Conservation (phyloP, 2,329 filamentous ascomycete species). For the Coleophoma cylindrospora region DNA sequence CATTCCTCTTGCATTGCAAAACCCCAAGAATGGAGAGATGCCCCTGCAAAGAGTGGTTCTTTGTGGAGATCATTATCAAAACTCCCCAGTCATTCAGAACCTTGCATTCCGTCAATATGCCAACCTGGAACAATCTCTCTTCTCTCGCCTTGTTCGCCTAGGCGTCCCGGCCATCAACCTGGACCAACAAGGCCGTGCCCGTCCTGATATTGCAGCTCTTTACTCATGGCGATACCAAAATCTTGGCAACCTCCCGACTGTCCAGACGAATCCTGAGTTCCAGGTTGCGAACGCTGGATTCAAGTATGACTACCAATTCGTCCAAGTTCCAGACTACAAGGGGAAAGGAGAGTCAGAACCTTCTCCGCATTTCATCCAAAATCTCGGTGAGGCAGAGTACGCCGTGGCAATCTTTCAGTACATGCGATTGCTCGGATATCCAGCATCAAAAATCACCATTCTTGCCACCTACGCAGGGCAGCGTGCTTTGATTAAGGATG, state of each 20-base stretch:
- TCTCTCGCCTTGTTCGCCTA: slow-evolving; percentile 82
- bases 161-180: slow-evolving; percentile 88
- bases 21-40: slow-evolving; percentile 65
- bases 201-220: slow-evolving; percentile 79
- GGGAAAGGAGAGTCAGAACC: slow-evolving; percentile 84
- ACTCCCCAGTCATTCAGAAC: slow-evolving; percentile 93
- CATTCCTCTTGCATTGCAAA: slow-evolving; percentile 90
- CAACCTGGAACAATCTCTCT: slow-evolving; percentile 93
- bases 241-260: slow-evolving; percentile 73
- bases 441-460: slow-evolving; percentile 69
- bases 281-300: slow-evolving; percentile 83
- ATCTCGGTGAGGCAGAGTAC: slow-evolving; percentile 94
- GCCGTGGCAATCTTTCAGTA: slow-evolving; percentile 94
- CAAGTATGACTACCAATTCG: slow-evolving; percentile 92
- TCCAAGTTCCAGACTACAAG: slow-evolving; percentile 92
- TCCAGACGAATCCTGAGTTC: slow-evolving; percentile 67
- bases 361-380: slow-evolving; percentile 91
- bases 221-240: slow-evolving; percentile 91
- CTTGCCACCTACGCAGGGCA: slow-evolving; percentile 93
- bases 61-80: slow-evolving; percentile 93
- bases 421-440: slow-evolving; percentile 93
- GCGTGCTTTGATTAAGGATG: slow-evolving; percentile 79
- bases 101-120: slow-evolving; percentile 91
- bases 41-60: slow-evolving; percentile 83
- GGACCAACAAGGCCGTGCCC: slow-evolving; percentile 88